phyloP scores from a whole-genome alignment of 768 basidiomycete species.

The Exidia glandulosa region DNA sequence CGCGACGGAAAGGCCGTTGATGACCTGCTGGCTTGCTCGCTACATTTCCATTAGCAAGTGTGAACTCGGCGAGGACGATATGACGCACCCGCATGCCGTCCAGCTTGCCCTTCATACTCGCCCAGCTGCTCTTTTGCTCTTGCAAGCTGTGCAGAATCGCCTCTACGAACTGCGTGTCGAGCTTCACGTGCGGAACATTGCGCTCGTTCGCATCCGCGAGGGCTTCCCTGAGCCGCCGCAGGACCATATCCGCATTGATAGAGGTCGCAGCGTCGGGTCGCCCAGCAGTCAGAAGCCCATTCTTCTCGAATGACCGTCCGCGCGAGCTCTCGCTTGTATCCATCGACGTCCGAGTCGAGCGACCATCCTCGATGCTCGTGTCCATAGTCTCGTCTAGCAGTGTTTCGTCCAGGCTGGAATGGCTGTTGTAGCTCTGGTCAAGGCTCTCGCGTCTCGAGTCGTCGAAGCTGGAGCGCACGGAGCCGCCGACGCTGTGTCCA shows the following conservation, averaged over 20 bases:
- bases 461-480: neutral
- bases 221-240: conserved; percentile 32
- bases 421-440: too few relatives aligned
- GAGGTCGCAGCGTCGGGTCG: neutral
- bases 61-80: neutral
- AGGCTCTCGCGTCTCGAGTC: neutral
- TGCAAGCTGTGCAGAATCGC: conserved; percentile 58
- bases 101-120: conserved; percentile 60
- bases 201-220: conserved; percentile 49
- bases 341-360: neutral
- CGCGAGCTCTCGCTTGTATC: neutral
- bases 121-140: conserved; percentile 46
- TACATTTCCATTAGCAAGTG: conserved; percentile 21
- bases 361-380: neutral
- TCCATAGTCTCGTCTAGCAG: neutral
- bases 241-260: conserved; percentile 5
- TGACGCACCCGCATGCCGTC: conserved; percentile 78
- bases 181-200: conserved; percentile 46
- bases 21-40: conserved; percentile 86
- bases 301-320: neutral
- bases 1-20: conserved; percentile 85
- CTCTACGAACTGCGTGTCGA: conserved; percentile 68
- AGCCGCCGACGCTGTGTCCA: neutral
- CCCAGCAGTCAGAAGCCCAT: neutral
- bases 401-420: neutral